A percentile compares a stretch with the other conserved stretches of the same genome.
Evolutionary conservation across 2,329 filamentous ascomycete genomes (phyloP).

Genomic region (Ilyonectria mors-panacis): DNA sequence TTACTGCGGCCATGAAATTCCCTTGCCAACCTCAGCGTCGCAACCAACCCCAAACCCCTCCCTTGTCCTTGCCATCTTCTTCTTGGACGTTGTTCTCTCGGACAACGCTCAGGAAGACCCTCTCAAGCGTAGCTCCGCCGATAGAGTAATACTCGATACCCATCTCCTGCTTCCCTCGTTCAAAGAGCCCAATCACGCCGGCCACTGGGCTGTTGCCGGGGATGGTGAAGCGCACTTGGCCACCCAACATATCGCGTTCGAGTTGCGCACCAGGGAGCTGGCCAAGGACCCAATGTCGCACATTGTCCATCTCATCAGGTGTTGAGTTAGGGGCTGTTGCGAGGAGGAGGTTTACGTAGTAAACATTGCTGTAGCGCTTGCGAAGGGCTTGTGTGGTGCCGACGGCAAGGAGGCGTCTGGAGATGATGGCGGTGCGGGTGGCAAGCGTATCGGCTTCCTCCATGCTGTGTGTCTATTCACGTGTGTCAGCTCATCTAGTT

Average conservation of each 20-base stretch:
- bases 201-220: conserved; percentile 45
- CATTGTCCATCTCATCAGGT: conserved; percentile 67
- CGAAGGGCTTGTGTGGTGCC: conserved; percentile 72
- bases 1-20: too few species aligned
- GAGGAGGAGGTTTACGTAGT: conserved; percentile 75
- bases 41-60: not conserved
- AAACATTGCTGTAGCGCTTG: conserved; percentile 71
- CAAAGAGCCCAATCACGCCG: conserved; percentile 62
- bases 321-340: conserved; percentile 70
- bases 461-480: conserved; percentile 81
- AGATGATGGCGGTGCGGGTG: conserved; percentile 68
- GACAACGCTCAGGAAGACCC: conserved; percentile 79
- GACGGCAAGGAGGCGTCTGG: conserved; percentile 67
- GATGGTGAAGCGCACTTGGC: conserved; percentile 61
- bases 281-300: conserved; percentile 68
- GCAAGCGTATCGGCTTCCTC: conserved; percentile 91
- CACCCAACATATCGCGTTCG: conserved; percentile 72
- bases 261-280: conserved; percentile 69
- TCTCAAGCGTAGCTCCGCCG: conserved; percentile 76
- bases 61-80: conserved; percentile 29
- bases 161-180: conserved; percentile 68
- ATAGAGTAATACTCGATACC: conserved; percentile 78
- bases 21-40: too few species aligned
- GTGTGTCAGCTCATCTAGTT: not conserved
- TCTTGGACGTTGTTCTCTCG: conserved; percentile 66